Evolutionary conservation across 805 yeast species (phyloP).

Genomic region (Suhomyces sp.): DNA sequence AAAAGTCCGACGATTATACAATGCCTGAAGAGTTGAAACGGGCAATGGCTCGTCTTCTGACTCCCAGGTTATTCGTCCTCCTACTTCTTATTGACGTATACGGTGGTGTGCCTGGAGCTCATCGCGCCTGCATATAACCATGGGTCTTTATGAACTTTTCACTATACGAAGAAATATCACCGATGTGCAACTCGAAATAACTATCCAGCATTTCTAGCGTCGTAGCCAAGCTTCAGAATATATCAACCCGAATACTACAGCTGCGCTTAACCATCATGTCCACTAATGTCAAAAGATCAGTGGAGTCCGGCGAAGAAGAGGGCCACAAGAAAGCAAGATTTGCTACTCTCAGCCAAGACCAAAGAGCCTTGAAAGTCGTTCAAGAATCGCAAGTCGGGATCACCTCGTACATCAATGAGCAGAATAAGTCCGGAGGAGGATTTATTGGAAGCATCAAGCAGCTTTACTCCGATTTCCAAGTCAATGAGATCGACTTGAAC

Average conservation of each 20-base stretch:
- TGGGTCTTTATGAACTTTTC: background rate
- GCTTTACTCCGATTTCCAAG: constrained; percentile 89
- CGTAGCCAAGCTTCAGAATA: background rate
- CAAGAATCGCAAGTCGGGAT: constrained; percentile 87
- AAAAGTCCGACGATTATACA: background rate
- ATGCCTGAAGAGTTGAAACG: background rate
- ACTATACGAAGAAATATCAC: background rate
- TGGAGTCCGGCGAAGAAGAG: constrained; percentile 1
- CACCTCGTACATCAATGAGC: constrained; percentile 57
- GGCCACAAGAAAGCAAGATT: constrained; percentile 13
- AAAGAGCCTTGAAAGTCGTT: constrained; percentile 40
- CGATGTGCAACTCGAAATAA: constrained; percentile 1
- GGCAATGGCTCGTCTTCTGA: background rate
- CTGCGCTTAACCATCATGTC: background rate
- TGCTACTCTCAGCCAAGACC: constrained; percentile 8
- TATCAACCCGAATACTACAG: background rate
- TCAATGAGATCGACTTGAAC: constrained; percentile 72
- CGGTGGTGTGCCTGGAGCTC: background rate
- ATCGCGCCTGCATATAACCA: constrained; percentile 1
- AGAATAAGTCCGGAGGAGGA: constrained; percentile 44
- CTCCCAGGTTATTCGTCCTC: too few relatives aligned
- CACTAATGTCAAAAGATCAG: constrained; percentile 8
- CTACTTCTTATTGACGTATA: background rate
- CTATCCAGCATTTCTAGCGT: background rate
- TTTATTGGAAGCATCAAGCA: constrained; percentile 81